Evolutionary conservation across 73 alveolate species (phyloP).

Genomic region (Tetrahymena elliotti): DNA sequence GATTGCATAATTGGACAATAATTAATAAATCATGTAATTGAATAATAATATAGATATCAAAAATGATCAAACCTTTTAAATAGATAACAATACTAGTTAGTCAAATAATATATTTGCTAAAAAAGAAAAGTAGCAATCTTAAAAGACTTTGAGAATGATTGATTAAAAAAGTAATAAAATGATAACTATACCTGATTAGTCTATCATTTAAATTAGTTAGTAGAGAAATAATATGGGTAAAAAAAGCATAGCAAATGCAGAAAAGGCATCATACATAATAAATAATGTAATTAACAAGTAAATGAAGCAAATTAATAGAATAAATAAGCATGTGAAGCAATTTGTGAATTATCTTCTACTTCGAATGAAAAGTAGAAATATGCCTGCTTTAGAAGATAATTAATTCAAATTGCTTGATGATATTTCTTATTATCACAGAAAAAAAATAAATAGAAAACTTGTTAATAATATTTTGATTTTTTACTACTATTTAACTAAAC

Average conservation of each 20-base stretch:
- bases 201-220: background rate
- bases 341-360: background rate
- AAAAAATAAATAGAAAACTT: background rate
- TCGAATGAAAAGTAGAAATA: background rate
- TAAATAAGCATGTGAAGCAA: background rate
- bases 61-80: background rate
- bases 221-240: background rate
- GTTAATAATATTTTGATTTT: background rate
- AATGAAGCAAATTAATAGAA: background rate
- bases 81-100: background rate
- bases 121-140: background rate
- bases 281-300: background rate
- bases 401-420: background rate
- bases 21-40: too few relatives aligned
- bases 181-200: background rate
- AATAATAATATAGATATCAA: background rate
- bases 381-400: background rate
- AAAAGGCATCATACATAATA: background rate
- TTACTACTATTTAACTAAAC: background rate
- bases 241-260: background rate
- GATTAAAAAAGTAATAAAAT: too few relatives aligned
- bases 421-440: background rate
- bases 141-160: background rate
- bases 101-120: background rate
- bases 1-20: background rate